Percentiles rank a stretch among this genome's conserved stretches.
Evolutionary conservation across 305 asterid genomes (phyloP).

Genomic region (Lippia alba): DNA sequence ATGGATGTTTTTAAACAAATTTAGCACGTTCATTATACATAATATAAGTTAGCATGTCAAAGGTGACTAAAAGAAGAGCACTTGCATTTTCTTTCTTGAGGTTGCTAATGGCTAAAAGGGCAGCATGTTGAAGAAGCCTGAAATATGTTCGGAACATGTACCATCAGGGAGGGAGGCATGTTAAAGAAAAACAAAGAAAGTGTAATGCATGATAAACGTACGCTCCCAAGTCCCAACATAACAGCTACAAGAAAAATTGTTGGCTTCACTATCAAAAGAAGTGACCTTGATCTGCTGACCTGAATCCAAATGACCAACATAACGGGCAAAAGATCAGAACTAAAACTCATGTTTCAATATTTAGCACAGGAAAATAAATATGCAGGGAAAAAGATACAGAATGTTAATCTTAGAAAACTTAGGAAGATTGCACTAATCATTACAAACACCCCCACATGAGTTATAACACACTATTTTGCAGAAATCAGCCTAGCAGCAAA

Average conservation of each 20-base stretch:
- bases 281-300: conserved; percentile 88
- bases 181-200: no score
- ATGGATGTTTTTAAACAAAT: no score
- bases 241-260: conserved; percentile 76
- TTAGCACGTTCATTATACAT: no score
- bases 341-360: conserved; percentile 17
- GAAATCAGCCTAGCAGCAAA: conserved; percentile 20
- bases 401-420: conserved; percentile 65
- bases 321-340: no score
- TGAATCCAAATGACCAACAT: conserved; percentile 95
- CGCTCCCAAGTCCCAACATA: conserved; percentile 80
- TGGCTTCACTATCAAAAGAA: conserved; percentile 89
- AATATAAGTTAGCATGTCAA: no score
- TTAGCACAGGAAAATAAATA: conserved; percentile 22
- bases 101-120: background rate
- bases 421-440: conserved; percentile 74
- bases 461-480: conserved; percentile 16
- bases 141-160: no score
- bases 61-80: background rate
- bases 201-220: conserved; percentile 58
- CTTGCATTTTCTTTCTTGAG: background rate
- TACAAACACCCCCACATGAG: conserved; percentile 71
- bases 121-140: no score
- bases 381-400: conserved; percentile 15
- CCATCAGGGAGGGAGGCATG: no score